Base-by-base conservation (phyloP, 2,329 filamentous ascomycete genomes). In the Aspergillus melleus region DNA sequence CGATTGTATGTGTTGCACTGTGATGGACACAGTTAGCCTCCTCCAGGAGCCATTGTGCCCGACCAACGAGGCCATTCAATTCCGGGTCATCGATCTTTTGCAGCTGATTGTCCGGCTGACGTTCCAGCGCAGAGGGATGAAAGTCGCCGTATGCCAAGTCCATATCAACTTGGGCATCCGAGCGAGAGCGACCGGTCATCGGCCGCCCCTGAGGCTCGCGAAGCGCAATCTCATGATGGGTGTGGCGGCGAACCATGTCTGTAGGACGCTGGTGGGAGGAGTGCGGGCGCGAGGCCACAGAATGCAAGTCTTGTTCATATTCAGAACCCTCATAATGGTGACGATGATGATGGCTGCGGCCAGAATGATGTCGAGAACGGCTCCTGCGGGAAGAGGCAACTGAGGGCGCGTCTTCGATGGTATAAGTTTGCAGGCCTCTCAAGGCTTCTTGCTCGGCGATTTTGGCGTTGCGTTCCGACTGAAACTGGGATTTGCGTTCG, bases 11-110 rank as follows among this genome's bases (percentile, higher is more conserved):
- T 0, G 87, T 88, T 5, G 91, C 94, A 1, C 90, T 90, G 74
- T 96, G 88, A 64, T 96, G 92, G 29, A 96, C 73, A 77, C 93
- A 97, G 66, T 97, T 88, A 19, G 91, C 92, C 76, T 98, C 93
- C 64, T 94, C 87, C 2, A 98, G 82, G 1, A 97, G 81, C 52
- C 80, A 79, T 73, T 96, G 92, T 50, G 96, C 88, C 66, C 86
- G 88, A 60, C 81, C 84, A 60, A 96, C 87, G 51, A 96, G 86
- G 19, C 80, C 84, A 64, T 86, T 84, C 53, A 91, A 80, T 59
- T 88, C 86, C 12, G 79, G 77, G 42, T 89, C 82, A 46, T 84
- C 78, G 56, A 81, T 69, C 44, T 78, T 72, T 54, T 78, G 75
- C 0, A 75, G 70, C 11, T 65, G 61, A 44, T 53, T 54, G 3